phyloP scores from a whole-genome alignment of 2,329 filamentous ascomycete species.

The Paecilomyces variotii region DNA sequence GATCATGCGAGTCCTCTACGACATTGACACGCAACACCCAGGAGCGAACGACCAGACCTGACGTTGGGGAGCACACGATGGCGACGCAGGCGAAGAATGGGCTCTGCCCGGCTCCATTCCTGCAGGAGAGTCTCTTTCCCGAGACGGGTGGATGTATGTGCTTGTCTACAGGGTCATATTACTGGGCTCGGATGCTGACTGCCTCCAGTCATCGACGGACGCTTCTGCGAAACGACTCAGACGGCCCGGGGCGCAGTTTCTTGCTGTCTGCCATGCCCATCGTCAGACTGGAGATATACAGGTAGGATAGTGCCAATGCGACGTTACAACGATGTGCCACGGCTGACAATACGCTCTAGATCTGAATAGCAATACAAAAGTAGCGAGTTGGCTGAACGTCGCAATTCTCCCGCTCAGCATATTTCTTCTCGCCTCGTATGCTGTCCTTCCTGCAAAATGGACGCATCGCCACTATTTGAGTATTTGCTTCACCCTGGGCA shows the following conservation, averaged over 20 bases:
- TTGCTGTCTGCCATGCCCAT: slow-evolving; percentile 88
- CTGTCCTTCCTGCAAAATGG: slow-evolving; percentile 73
- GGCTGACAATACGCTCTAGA: slow-evolving; percentile 27
- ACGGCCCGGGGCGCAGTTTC: slow-evolving; percentile 40
- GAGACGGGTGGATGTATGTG: slow-evolving; percentile 58
- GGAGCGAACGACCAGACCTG: background rate
- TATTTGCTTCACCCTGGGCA: slow-evolving; percentile 70
- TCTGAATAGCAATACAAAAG: slow-evolving; percentile 50
- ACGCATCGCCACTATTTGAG: slow-evolving; percentile 90
- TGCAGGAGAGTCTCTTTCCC: slow-evolving; percentile 55
- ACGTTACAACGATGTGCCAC: background rate
- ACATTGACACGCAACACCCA: background rate
- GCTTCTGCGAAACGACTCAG: slow-evolving; percentile 48
- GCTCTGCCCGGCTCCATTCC: slow-evolving; percentile 61
- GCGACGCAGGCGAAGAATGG: slow-evolving; percentile 22
- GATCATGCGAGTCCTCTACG: background rate
- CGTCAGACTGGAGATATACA: slow-evolving; percentile 66
- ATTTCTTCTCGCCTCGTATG: slow-evolving; percentile 74
- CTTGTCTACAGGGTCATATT: slow-evolving; percentile 1
- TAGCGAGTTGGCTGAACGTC: slow-evolving; percentile 78
- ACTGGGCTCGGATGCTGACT: slow-evolving; percentile 20
- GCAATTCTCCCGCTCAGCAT: slow-evolving; percentile 61
- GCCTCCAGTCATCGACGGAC: slow-evolving; percentile 48
- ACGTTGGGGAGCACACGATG: background rate
- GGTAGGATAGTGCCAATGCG: slow-evolving; percentile 38